A percentile compares a stretch with the other conserved stretches of the same genome.
These are phyloP conservation scores for Dryas alaskensis DNA, from an alignment of 306 rosid species.

Conservation along the genomic window DNA sequence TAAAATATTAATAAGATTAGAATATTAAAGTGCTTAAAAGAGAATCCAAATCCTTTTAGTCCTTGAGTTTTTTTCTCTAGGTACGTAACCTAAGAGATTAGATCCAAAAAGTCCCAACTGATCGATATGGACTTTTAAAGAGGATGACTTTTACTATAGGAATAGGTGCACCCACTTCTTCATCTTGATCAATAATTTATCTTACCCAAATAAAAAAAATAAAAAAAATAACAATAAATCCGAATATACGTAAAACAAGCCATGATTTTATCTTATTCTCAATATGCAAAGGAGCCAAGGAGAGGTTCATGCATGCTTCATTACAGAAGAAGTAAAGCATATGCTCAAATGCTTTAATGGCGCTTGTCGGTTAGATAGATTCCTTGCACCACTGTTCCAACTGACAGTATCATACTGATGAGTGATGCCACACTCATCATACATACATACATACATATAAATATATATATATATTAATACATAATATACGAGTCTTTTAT, in stretches of 20 bases:
- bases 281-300: not conserved
- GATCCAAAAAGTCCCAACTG: not conserved
- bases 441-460: not conserved
- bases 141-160: not conserved
- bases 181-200: not conserved
- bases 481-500: too few relatives aligned
- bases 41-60: too few relatives aligned
- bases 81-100: not conserved
- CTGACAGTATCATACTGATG: not conserved
- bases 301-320: not conserved
- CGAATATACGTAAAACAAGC: not conserved
- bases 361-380: constrained; percentile 7
- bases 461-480: too few relatives aligned
- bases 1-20: too few relatives aligned
- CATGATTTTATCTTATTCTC: not conserved
- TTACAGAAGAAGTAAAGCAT: constrained; percentile 14
- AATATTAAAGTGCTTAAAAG: too few relatives aligned
- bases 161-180: constrained; percentile 3
- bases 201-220: too few relatives aligned
- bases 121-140: not conserved
- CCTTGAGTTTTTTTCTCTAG: too few relatives aligned
- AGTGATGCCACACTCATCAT: not conserved
- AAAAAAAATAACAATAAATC: not conserved
- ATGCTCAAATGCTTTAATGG: not conserved
- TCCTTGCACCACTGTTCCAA: not conserved